Conservation (phyloP, 495 filamentous ascomycete genomes). For the Echria macrotheca region DNA sequence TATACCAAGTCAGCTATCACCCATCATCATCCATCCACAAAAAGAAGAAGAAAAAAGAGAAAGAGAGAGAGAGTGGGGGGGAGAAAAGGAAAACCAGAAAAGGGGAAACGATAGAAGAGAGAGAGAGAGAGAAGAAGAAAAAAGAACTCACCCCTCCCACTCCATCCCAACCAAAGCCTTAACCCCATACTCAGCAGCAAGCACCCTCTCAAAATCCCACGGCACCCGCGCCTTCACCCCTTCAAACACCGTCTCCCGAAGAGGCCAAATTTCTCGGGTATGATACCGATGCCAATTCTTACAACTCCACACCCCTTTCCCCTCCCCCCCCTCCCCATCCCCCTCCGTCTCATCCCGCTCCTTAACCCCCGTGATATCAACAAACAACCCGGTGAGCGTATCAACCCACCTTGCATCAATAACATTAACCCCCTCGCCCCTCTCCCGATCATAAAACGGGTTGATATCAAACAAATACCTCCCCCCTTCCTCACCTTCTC, state of each 20-base stretch:
- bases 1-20: conserved; percentile 9
- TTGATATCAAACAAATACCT: conserved; percentile 75
- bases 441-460: conserved; percentile 53
- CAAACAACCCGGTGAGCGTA: conserved; percentile 67
- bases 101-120: too few species aligned
- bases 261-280: conserved; percentile 68
- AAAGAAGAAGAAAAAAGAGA: not conserved
- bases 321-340: too few species aligned
- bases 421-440: conserved; percentile 66
- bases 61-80: not conserved
- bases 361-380: conserved; percentile 80
- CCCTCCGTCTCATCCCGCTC: conserved; percentile 61
- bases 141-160: conserved; percentile 61
- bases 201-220: conserved; percentile 64
- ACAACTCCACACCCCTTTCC: conserved; percentile 73
- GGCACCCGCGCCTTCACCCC: conserved; percentile 69
- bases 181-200: conserved; percentile 69
- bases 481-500: conserved; percentile 4
- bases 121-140: too few species aligned
- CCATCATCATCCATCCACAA: not conserved
- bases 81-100: too few species aligned
- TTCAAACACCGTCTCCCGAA: conserved; percentile 74
- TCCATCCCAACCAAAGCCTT: conserved; percentile 57
- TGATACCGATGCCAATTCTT: conserved; percentile 75
- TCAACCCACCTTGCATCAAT: conserved; percentile 89